phyloP scores from a whole-genome alignment of 495 filamentous ascomycete species.

The Penicillium paxilli region DNA sequence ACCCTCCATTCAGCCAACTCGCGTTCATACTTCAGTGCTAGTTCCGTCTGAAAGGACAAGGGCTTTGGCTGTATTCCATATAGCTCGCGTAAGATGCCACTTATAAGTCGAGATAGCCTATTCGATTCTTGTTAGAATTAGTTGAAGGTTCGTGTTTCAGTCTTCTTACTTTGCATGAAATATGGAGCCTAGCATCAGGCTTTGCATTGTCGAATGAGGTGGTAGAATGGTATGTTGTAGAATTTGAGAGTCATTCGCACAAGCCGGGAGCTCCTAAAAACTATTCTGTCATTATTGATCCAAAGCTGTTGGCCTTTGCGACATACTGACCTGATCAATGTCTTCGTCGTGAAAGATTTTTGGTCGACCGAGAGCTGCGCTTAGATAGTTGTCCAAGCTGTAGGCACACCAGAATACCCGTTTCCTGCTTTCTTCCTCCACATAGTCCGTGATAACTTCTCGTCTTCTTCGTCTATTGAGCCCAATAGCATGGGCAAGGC shows the following conservation, averaged over 20 bases:
- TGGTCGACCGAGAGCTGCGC: conserved; percentile 44
- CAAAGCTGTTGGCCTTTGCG: neutral
- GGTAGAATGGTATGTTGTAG: conserved; percentile 16
- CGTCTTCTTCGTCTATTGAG: conserved; percentile 25
- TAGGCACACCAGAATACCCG: conserved; percentile 52
- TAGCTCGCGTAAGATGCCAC: conserved; percentile 23
- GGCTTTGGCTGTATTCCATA: conserved; percentile 17
- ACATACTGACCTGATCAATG: conserved; percentile 37
- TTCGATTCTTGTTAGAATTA: neutral
- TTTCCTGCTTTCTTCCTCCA: conserved; percentile 33
- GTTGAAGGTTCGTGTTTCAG: neutral
- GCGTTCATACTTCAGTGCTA: neutral
- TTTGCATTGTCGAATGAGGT: conserved; percentile 24
- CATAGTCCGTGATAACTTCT: conserved; percentile 11
- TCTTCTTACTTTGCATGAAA: conserved; percentile 31
- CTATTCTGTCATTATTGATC: neutral
- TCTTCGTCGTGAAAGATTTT: conserved; percentile 41
- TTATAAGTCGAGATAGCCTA: conserved; percentile 22
- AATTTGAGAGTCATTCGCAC: conserved; percentile 43
- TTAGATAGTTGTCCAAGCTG: conserved; percentile 49
- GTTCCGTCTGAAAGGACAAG: conserved; percentile 6
- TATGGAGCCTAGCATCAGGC: conserved; percentile 43
- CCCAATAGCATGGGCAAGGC: conserved; percentile 33
- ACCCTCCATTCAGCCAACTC: conserved; percentile 19
- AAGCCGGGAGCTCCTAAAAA: conserved; percentile 29